Conservation (phyloP, 208 protist genomes). For the Trypanosoma theileri region DNA sequence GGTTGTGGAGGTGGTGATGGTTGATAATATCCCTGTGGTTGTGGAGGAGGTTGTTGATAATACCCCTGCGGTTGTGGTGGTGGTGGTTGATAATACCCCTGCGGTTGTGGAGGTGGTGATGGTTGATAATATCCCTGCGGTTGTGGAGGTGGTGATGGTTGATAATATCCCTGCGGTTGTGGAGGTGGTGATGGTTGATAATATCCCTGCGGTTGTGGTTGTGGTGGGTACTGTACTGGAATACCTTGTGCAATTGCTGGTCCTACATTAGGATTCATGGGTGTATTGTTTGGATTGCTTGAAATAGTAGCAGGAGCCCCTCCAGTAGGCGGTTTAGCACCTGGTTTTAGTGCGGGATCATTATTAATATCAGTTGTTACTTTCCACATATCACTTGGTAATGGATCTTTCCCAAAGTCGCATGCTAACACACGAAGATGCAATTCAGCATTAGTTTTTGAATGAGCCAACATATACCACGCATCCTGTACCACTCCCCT, state of each 20-base stretch:
- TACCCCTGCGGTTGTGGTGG: not conserved
- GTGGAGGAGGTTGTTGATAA: constrained; percentile 3
- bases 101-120: constrained; percentile 10
- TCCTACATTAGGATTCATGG: constrained; percentile 10
- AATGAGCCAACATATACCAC: constrained; percentile 64
- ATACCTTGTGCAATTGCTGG: constrained; percentile 23
- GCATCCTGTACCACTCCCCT: constrained; percentile 62
- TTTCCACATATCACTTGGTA: constrained; percentile 52
- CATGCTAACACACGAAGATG: constrained; percentile 63
- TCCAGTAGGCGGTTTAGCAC: not conserved
- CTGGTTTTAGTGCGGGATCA: constrained; percentile 34
- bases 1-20: constrained; percentile 14
- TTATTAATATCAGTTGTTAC: constrained; percentile 53
- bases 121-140: constrained; percentile 27
- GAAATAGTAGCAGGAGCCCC: constrained; percentile 7
- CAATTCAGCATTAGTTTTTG: constrained; percentile 64
- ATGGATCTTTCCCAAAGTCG: constrained; percentile 59
- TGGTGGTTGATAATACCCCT: constrained; percentile 10
- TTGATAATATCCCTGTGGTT: constrained; percentile 26
- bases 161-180: too few relatives aligned
- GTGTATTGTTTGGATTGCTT: constrained; percentile 19
- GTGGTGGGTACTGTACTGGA: constrained; percentile 26
- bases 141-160: not conserved
- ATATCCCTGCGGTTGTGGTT: constrained; percentile 6
- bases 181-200: too few relatives aligned